These are phyloP conservation scores for Xanthoconium stramineum DNA, from an alignment of 768 basidiomycete species.

Conservation along the genomic window DNA sequence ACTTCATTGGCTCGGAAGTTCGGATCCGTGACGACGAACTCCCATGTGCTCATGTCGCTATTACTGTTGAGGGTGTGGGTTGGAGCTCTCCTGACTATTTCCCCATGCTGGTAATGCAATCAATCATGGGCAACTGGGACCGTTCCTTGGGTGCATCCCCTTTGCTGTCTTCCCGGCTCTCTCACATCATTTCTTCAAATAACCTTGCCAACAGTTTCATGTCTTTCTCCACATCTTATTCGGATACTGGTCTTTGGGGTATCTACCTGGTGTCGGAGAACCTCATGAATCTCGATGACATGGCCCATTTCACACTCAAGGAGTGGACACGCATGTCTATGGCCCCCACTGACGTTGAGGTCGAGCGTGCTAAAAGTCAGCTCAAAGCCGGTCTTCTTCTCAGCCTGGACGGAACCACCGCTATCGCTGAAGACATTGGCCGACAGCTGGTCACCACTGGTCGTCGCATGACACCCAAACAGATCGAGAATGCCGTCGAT, in stretches of 20 bases:
- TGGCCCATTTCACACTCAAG: slow-evolving; percentile 88
- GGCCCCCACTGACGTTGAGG: slow-evolving; percentile 77
- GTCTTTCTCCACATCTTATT: slow-evolving; percentile 98
- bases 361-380: slow-evolving; percentile 98
- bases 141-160: slow-evolving; percentile 89
- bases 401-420: slow-evolving; percentile 91
- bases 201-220: slow-evolving; percentile 99
- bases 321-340: slow-evolving; percentile 97
- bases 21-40: slow-evolving; percentile 91
- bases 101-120: slow-evolving; percentile 98
- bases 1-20: slow-evolving; percentile 93
- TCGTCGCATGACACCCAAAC: slow-evolving; percentile 82
- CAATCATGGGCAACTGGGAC: slow-evolving; percentile 99
- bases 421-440: slow-evolving; percentile 98
- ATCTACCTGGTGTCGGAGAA: slow-evolving; percentile 98
- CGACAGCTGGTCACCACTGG: slow-evolving; percentile 95
- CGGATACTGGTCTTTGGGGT: slow-evolving; percentile 98
- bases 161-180: slow-evolving; percentile 86
- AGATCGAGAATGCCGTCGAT: slow-evolving; percentile 92
- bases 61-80: slow-evolving; percentile 96
- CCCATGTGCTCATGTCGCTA: slow-evolving; percentile 87
- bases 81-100: slow-evolving; percentile 99
- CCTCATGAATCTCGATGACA: slow-evolving; percentile 87
- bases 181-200: slow-evolving; percentile 86
- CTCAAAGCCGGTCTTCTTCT: slow-evolving; percentile 93